Evolutionary conservation across 2,329 filamentous ascomycete genomes (phyloP).

Genomic region (Penicillium hesseltinei): DNA sequence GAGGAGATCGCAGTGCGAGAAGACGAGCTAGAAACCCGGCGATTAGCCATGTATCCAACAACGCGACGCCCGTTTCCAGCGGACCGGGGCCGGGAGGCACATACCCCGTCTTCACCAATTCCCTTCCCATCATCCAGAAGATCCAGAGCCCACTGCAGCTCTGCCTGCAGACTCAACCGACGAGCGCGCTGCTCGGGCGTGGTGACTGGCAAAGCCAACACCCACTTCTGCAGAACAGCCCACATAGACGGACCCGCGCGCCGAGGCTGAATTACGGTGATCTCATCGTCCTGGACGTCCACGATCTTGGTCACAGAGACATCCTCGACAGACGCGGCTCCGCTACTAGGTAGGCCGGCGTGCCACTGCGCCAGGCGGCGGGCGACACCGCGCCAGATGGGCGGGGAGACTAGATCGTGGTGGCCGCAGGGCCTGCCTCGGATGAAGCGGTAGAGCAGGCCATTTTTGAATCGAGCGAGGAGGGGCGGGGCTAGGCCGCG

Average conservation of each 20-base stretch:
- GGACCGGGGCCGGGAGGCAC: constrained; percentile 1
- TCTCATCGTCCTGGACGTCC: constrained; percentile 17
- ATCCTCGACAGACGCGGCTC: constrained; percentile 33
- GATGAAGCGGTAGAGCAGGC: constrained; percentile 91
- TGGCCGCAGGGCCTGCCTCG: constrained; percentile 76
- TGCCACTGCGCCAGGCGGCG: constrained; percentile 90
- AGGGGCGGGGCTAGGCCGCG: constrained; percentile 81
- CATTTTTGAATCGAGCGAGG: constrained; percentile 90
- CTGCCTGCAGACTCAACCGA: constrained; percentile 67
- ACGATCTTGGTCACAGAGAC: constrained; percentile 14
- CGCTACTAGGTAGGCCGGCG: constrained; percentile 61
- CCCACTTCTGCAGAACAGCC: constrained; percentile 97
- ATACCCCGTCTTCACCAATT: constrained; percentile 70
- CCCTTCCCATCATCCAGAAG: constrained; percentile 75
- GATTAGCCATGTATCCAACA: not conserved
- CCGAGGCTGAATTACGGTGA: constrained; percentile 21
- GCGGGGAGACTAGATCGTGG: constrained; percentile 71
- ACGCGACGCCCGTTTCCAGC: not conserved
- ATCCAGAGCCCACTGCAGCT: constrained; percentile 67
- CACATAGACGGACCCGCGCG: constrained; percentile 83
- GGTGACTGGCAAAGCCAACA: constrained; percentile 72
- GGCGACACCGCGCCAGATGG: constrained; percentile 80
- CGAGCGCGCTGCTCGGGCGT: constrained; percentile 68
- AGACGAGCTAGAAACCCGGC: constrained; percentile 65
- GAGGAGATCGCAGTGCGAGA: constrained; percentile 94